Percentiles rank a stretch among this genome's conserved stretches.
These are phyloP conservation scores for Colletotrichum musicola DNA, from an alignment of 2,329 filamentous ascomycete species.

Conservation along the genomic window DNA sequence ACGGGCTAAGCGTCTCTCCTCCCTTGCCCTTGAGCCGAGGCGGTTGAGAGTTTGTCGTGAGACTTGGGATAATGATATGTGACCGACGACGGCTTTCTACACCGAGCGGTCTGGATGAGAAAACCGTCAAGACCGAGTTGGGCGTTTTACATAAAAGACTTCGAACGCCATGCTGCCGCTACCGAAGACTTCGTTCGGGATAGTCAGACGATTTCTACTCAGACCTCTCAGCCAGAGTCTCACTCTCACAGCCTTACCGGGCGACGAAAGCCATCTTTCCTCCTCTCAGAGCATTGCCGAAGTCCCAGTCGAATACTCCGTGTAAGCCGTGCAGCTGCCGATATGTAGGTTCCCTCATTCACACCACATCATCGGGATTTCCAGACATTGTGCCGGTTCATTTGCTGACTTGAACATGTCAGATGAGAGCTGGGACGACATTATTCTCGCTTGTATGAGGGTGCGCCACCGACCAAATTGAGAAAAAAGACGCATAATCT, in stretches of 20 bases:
- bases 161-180: conserved; percentile 14
- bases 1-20: conserved; percentile 24
- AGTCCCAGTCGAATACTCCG: not conserved
- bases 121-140: not conserved
- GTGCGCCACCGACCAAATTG: conserved; percentile 24
- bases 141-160: conserved; percentile 14
- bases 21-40: conserved; percentile 3
- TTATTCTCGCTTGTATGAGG: conserved; percentile 26
- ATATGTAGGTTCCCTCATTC: conserved; percentile 2
- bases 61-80: not conserved
- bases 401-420: conserved; percentile 35
- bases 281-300: not conserved
- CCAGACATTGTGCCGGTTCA: conserved; percentile 24
- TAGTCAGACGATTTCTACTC: no score
- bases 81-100: not conserved
- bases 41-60: not conserved
- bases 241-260: conserved; percentile 7
- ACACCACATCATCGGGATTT: conserved; percentile 24
- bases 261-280: not conserved
- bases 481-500: conserved; percentile 21
- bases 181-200: not conserved
- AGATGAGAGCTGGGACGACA: conserved; percentile 29
- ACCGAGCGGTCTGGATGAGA: not conserved
- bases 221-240: conserved; percentile 1
- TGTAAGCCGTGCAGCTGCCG: not conserved